phyloP scores from a whole-genome alignment of 2,329 filamentous ascomycete species.

The Penicillium sp. region DNA sequence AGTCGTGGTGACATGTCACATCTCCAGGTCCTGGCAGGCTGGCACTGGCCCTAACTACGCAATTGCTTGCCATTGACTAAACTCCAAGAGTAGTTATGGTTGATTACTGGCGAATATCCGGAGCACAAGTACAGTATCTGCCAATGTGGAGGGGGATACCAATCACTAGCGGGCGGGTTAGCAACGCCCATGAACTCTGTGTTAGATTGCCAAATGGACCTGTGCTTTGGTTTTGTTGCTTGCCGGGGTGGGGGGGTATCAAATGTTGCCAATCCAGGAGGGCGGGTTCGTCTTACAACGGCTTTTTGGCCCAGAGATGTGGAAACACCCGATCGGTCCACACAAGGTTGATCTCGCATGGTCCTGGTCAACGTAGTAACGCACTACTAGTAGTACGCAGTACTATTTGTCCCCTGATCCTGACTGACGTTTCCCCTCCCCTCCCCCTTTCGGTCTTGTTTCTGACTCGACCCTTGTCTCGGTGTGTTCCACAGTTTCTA shows the following conservation, averaged over 20 bases:
- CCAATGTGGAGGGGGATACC: background rate
- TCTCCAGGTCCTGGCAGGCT: constrained; percentile 12
- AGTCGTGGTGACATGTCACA: constrained; percentile 24
- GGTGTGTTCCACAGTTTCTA: background rate
- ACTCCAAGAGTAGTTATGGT: background rate
- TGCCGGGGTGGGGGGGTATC: background rate
- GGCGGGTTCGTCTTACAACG: constrained; percentile 26
- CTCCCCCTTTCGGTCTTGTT: background rate
- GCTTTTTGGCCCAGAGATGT: constrained; percentile 22
- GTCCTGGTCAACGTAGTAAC: background rate
- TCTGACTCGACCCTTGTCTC: background rate
- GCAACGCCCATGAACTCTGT: background rate
- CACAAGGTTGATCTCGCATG: constrained; percentile 27
- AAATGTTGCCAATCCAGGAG: constrained; percentile 25
- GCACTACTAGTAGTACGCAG: background rate
- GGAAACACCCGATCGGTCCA: constrained; percentile 27
- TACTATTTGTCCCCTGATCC: background rate
- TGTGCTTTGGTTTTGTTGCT: background rate
- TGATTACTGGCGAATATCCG: background rate
- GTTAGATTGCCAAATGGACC: background rate
- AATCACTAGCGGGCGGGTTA: background rate
- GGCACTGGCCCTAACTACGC: constrained; percentile 13
- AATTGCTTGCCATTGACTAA: constrained; percentile 10
- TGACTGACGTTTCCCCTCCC: background rate
- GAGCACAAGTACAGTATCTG: background rate